A percentile compares a stretch with the other conserved stretches of the same genome.
phyloP scores from a whole-genome alignment of 83 land plant genomes.

The Picea abies region DNA sequence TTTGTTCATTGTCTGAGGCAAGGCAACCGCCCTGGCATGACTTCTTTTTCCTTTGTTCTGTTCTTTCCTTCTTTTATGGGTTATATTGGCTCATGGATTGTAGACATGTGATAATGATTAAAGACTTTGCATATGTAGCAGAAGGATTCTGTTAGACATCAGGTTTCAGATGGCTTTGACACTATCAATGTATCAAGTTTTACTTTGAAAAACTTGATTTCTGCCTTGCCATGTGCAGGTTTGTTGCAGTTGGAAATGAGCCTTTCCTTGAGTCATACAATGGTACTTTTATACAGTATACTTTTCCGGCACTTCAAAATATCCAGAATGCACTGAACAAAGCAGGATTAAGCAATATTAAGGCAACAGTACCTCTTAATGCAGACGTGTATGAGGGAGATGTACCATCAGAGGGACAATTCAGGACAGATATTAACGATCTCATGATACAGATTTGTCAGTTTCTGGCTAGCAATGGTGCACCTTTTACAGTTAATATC shows the following conservation, averaged over 20 bases:
- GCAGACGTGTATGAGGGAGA: conserved; percentile 63
- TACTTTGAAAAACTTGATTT: neutral
- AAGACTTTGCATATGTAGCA: too few relatives aligned
- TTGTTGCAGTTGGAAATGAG: conserved; percentile 80
- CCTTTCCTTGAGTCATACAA: conserved; percentile 67
- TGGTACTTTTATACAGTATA: conserved; percentile 34
- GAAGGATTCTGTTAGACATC: too few relatives aligned
- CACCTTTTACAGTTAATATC: conserved; percentile 76
- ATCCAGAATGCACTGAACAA: conserved; percentile 72
- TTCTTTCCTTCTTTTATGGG: too few relatives aligned
- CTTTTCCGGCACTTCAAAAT: conserved; percentile 67
- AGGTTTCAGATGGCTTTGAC: too few relatives aligned
- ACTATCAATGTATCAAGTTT: too few relatives aligned
- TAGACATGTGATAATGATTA: too few relatives aligned
- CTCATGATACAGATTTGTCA: conserved; percentile 61
- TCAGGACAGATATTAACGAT: conserved; percentile 58
- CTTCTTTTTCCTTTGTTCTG: too few relatives aligned
- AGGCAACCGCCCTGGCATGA: too few relatives aligned
- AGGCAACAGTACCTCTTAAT: conserved; percentile 75
- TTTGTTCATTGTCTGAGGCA: too few relatives aligned
- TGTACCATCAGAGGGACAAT: conserved; percentile 74
- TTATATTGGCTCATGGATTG: too few relatives aligned
- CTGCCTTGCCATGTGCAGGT: conserved; percentile 31
- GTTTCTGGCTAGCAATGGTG: conserved; percentile 46
- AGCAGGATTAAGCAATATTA: conserved; percentile 65